These are phyloP conservation scores for Lunularia cruciata DNA, from an alignment of 225 moss, liverwort and hornwort species.

Conservation along the genomic window DNA sequence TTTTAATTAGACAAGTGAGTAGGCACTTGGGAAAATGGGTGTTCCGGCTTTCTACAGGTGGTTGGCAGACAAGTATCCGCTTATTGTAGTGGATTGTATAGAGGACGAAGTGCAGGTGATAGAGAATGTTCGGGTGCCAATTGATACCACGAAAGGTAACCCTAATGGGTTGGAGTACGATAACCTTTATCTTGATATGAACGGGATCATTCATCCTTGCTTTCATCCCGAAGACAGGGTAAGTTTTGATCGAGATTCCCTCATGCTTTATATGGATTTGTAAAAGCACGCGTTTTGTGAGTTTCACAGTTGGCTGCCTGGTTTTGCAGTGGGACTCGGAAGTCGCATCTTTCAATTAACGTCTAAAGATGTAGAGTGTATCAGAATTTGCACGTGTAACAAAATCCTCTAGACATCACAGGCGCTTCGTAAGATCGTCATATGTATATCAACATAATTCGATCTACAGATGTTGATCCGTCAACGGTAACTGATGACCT, in stretches of 20 bases:
- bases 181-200: conserved; percentile 97
- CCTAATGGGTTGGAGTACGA: conserved; percentile 94
- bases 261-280: not conserved
- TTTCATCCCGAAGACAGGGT: conserved; percentile 99
- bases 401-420: no score
- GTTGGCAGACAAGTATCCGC: conserved; percentile 96
- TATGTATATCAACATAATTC: no score
- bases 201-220: conserved; percentile 97
- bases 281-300: not conserved
- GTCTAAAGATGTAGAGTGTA: no score
- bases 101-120: conserved; percentile 93
- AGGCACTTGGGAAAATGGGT: conserved; percentile 53
- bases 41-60: conserved; percentile 97
- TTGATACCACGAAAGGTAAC: conserved; percentile 85
- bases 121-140: conserved; percentile 73
- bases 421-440: no score
- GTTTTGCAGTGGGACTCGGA: not conserved
- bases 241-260: conserved; percentile 17
- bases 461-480: no score
- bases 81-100: conserved; percentile 86
- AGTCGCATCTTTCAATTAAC: not conserved
- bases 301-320: not conserved
- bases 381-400: no score
- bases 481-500: no score
- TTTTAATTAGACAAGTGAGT: not conserved